Base-by-base conservation (phyloP, 1,139 yeast genomes). In the Lipomyces yarrowii region DNA sequence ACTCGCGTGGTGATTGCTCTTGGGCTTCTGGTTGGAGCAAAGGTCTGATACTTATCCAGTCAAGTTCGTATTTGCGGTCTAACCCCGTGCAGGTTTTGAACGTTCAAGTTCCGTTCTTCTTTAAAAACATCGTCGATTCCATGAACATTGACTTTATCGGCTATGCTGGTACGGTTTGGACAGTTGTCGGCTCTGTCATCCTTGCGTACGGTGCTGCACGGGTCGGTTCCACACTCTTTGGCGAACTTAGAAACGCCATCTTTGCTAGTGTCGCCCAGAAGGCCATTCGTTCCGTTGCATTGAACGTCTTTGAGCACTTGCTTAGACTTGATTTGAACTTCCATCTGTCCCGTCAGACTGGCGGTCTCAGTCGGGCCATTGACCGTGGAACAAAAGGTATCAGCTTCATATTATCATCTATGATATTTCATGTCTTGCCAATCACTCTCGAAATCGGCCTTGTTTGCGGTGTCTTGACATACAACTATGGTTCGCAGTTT, bases 351-450 rank as follows among this genome's bases (percentile, higher is more conserved):
- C 83, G 93, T 72, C 98, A 96, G 76, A 96, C 99, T 0, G 99
- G 99, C 71, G 98, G 97, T 0, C 79, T 94, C 58, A 94, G 98
- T 0, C 82, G 99, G 69, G 98, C 99, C 0, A 94, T 94, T 73
- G 99, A 94, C 75, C 83, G 99, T 72, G 99, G 99, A 76, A 94
- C 98, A 0, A 94, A 94, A 73, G 99, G 99, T 78, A 94, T 94
- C 63, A 89, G 96, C 32, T 93, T 90, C 74, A 98, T 94, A 5
- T 81, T 94, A 63, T 87, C 91, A 54, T 97, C 99, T 2, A 90
- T 94, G 97, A 97, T 96, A 15, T 94, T 94, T 80, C 99, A 96
- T 76, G 93, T 94, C 39, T 82, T 94, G 57, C 99, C 99, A 6
- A 89, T 94, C 52, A 83, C 96, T 1, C 89, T 94, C 76, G 99